Evolutionary conservation across 805 yeast species (phyloP).

Genomic region (Saccharomycopsis fermentans): DNA sequence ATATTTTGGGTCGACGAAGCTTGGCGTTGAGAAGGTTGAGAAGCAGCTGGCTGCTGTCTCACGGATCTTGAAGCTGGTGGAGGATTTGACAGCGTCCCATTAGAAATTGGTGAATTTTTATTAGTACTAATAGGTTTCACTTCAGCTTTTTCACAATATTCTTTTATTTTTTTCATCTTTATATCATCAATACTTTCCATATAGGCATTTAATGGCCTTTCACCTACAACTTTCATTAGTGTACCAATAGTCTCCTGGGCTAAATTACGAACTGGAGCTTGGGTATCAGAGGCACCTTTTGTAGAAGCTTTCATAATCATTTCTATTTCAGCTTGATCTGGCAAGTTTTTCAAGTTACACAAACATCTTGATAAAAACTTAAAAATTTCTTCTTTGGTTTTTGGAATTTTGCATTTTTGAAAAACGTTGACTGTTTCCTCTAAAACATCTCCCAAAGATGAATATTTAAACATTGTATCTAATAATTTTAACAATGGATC

Average conservation of each 20-base stretch:
- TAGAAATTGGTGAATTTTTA: constrained; percentile 20
- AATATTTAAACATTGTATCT: constrained; percentile 46
- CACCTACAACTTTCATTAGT: constrained; percentile 74
- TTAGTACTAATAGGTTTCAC: constrained; percentile 34
- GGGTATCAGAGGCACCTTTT: constrained; percentile 70
- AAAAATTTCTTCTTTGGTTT: constrained; percentile 61
- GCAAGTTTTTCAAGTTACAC: constrained; percentile 36
- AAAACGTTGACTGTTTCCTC: constrained; percentile 33
- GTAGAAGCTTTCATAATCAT: constrained; percentile 43
- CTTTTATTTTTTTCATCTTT: constrained; percentile 58
- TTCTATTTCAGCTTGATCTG: constrained; percentile 45
- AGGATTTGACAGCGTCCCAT: constrained; percentile 20
- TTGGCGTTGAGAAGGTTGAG: constrained; percentile 2
- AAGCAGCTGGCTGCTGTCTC: constrained; percentile 14
- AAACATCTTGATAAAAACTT: constrained; percentile 57
- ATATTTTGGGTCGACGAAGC: constrained; percentile 4
- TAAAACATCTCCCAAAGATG: constrained; percentile 42
- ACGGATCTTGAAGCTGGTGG: constrained; percentile 3
- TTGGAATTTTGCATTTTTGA: constrained; percentile 66
- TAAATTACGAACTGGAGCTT: constrained; percentile 71
- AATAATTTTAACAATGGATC: constrained; percentile 61
- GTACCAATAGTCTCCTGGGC: constrained; percentile 75
- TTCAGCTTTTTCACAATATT: constrained; percentile 43
- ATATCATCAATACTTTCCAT: constrained; percentile 69
- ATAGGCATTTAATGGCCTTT: constrained; percentile 47